phyloP scores from a whole-genome alignment of 2,329 filamentous ascomycete genomes.

The Taxawa tesnikishii region DNA sequence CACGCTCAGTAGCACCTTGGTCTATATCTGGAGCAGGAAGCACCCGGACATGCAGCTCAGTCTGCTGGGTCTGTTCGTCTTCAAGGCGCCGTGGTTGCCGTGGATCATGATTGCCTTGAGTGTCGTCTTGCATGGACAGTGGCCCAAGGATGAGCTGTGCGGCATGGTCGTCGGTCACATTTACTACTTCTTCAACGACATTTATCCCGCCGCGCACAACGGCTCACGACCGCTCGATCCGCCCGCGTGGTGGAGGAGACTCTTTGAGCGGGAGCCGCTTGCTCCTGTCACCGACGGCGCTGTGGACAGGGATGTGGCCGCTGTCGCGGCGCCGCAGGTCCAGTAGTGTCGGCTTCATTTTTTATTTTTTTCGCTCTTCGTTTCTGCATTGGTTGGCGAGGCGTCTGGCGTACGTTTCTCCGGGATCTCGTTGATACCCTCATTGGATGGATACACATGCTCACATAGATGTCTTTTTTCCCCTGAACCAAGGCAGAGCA shows the following conservation, averaged over 20 bases:
- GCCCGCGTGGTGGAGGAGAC: slow-evolving; percentile 74
- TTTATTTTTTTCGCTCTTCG: no score
- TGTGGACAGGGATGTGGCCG: slow-evolving; percentile 51
- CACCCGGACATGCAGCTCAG: slow-evolving; percentile 87
- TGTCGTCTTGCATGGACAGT: slow-evolving; percentile 73
- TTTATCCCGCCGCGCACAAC: slow-evolving; percentile 83
- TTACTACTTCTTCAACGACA: slow-evolving; percentile 97
- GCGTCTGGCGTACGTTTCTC: no score
- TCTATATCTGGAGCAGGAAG: slow-evolving; percentile 94
- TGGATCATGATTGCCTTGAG: slow-evolving; percentile 95
- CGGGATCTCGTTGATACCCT: no score
- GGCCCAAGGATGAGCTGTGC: slow-evolving; percentile 93
- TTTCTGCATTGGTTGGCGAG: no score
- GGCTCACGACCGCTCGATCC: slow-evolving; percentile 80
- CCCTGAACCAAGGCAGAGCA: no score
- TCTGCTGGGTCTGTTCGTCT: slow-evolving; percentile 68
- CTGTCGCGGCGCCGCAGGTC: slow-evolving; percentile 35
- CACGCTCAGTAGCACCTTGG: slow-evolving; percentile 79
- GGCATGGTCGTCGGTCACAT: slow-evolving; percentile 89
- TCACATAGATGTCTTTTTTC: no score
- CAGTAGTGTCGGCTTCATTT: no score
- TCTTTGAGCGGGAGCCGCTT: slow-evolving; percentile 57
- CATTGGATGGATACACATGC: no score
- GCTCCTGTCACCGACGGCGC: slow-evolving; percentile 20
- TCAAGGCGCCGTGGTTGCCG: slow-evolving; percentile 86